Percentiles rank a stretch among this genome's conserved stretches.
Evolutionary conservation across 2,329 filamentous ascomycete genomes (phyloP).

Genomic region (Coniochaeta ligniaria): DNA sequence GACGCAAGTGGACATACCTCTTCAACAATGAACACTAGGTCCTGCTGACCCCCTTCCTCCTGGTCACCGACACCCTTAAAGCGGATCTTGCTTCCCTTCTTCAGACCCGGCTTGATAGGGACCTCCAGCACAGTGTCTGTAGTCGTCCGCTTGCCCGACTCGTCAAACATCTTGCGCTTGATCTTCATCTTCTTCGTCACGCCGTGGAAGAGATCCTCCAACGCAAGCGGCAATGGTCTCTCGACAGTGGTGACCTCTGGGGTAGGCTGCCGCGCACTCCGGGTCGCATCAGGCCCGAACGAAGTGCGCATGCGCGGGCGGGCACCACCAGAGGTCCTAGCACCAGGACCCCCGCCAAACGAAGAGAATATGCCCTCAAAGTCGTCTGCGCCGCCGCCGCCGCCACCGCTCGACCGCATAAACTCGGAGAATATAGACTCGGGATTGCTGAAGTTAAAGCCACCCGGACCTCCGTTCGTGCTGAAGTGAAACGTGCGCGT

Average conservation of each 20-base stretch:
- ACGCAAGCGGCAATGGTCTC: slow-evolving; percentile 67
- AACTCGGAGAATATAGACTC: slow-evolving; percentile 84
- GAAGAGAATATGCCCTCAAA: slow-evolving; percentile 49
- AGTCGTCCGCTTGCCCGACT: slow-evolving; percentile 73
- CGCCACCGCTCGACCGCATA: slow-evolving; percentile 51
- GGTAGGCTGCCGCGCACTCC: slow-evolving; percentile 44
- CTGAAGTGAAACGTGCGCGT: slow-evolving; percentile 59
- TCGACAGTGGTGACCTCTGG: slow-evolving; percentile 90
- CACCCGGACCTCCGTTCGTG: slow-evolving; percentile 45
- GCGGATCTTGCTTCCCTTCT: slow-evolving; percentile 97
- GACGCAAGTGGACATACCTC: slow-evolving; percentile 56
- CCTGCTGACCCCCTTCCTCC: slow-evolving; percentile 91
- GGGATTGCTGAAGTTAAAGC: slow-evolving; percentile 79
- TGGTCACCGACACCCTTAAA: slow-evolving; percentile 97
- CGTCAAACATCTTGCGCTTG: slow-evolving; percentile 91
- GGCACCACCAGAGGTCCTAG: slow-evolving; percentile 32
- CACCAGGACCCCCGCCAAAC: slow-evolving; percentile 34
- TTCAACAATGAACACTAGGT: slow-evolving; percentile 88
- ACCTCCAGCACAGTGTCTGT: slow-evolving; percentile 91
- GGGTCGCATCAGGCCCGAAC: slow-evolving; percentile 23
- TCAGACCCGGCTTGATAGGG: slow-evolving; percentile 90
- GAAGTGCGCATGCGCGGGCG: slow-evolving; percentile 33
- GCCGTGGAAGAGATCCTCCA: slow-evolving; percentile 86
- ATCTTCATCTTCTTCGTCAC: slow-evolving; percentile 97
- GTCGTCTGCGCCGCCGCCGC: slow-evolving; percentile 34